phyloP scores from a whole-genome alignment of 2,329 filamentous ascomycete species.

The Amphichorda felina region DNA sequence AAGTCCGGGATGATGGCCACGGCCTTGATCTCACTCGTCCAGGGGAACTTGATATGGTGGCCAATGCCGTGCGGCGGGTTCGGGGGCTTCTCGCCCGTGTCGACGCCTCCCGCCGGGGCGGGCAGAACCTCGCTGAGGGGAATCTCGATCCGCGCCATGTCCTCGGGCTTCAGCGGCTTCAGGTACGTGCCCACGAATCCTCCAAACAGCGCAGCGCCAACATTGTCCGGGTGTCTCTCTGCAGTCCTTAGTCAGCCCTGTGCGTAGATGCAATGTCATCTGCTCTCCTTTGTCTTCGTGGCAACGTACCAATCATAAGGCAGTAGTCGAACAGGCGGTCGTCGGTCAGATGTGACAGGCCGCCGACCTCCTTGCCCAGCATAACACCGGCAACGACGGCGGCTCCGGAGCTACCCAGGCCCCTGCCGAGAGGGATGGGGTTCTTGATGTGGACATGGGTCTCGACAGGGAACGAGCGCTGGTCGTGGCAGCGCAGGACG shows the following conservation, averaged over 20 bases:
- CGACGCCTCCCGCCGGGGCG: constrained; percentile 76
- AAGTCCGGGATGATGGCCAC: constrained; percentile 95
- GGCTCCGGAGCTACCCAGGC: constrained; percentile 88
- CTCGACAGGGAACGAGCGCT: constrained; percentile 70
- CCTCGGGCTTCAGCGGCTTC: constrained; percentile 80
- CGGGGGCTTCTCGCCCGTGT: constrained; percentile 78
- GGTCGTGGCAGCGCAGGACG: constrained; percentile 82
- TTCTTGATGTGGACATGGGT: constrained; percentile 94
- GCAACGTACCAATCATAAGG: constrained; percentile 72
- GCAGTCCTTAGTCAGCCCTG: constrained; percentile 4
- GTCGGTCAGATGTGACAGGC: constrained; percentile 60
- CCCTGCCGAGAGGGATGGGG: constrained; percentile 84
- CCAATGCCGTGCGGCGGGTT: constrained; percentile 87
- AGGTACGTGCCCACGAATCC: constrained; percentile 96
- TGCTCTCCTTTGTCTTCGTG: neutral
- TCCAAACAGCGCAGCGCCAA: constrained; percentile 88
- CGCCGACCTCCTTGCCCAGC: constrained; percentile 79
- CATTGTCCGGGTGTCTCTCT: constrained; percentile 87
- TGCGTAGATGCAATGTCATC: neutral
- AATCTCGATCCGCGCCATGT: constrained; percentile 84
- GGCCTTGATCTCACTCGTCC: constrained; percentile 91
- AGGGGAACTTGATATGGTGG: constrained; percentile 90
- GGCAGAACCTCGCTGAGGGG: constrained; percentile 89
- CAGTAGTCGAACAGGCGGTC: constrained; percentile 89
- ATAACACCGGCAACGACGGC: constrained; percentile 94